These are phyloP conservation scores for Epichloe gansuensis DNA, from an alignment of 2,329 filamentous ascomycete species.

Conservation along the genomic window DNA sequence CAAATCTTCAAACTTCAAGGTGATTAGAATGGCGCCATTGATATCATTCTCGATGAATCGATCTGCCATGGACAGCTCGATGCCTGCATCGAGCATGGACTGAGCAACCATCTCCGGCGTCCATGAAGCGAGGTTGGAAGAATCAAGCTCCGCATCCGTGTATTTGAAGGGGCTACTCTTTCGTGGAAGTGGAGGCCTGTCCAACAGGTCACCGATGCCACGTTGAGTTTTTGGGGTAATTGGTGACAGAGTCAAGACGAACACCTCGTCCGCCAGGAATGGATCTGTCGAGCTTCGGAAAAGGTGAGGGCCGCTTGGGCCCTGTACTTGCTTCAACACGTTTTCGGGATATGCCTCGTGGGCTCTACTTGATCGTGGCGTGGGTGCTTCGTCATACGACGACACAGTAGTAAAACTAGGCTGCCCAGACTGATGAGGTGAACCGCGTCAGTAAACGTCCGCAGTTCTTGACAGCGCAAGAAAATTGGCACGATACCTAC, in stretches of 20 bases:
- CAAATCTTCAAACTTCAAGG: constrained; percentile 82
- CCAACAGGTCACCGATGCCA: constrained; percentile 15
- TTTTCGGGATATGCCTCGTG: constrained; percentile 48
- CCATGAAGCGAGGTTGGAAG: constrained; percentile 51
- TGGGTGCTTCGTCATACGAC: constrained; percentile 71
- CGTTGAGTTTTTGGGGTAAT: constrained; percentile 52
- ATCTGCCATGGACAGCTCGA: constrained; percentile 65
- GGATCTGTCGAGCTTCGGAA: constrained; percentile 57
- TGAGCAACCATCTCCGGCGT: constrained; percentile 64
- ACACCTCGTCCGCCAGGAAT: constrained; percentile 29
- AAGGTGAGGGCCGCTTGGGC: constrained; percentile 74
- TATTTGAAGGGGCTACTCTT: constrained; percentile 43
- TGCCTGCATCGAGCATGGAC: constrained; percentile 75
- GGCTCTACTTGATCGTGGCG: constrained; percentile 54
- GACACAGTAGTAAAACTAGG: constrained; percentile 77
- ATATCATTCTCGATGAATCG: constrained; percentile 90
- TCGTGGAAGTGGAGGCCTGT: constrained; percentile 14
- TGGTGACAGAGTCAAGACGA: constrained; percentile 57
- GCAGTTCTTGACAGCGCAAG: background rate
- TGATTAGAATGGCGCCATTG: constrained; percentile 71
- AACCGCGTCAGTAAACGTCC: constrained; percentile 6
- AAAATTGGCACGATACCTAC: constrained; percentile 34
- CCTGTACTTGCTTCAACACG: constrained; percentile 55
- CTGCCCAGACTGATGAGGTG: constrained; percentile 44
- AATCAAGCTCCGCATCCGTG: constrained; percentile 43